Conservation (phyloP, 2,329 filamentous ascomycete species). For the Leptographium radiaticola region DNA sequence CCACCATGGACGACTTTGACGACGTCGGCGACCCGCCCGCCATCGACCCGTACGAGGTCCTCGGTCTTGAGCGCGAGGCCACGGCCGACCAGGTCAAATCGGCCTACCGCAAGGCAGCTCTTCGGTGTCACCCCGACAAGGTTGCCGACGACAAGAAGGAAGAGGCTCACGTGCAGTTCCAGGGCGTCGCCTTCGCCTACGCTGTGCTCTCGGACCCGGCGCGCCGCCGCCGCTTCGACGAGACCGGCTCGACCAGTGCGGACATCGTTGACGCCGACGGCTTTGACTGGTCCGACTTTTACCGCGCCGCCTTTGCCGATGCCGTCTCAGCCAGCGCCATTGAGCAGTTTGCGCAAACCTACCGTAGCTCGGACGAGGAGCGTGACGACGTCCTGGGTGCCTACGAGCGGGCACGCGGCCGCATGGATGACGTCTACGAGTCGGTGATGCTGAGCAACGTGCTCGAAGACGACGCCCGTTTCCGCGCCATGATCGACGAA, state of each 20-base stretch:
- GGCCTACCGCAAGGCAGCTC: slow-evolving; percentile 80
- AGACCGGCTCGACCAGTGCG: slow-evolving; percentile 79
- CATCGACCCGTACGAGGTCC: slow-evolving; percentile 68
- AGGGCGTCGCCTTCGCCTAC: slow-evolving; percentile 86
- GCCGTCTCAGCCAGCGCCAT: slow-evolving; percentile 65
- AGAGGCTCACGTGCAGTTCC: slow-evolving; percentile 68
- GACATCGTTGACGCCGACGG: slow-evolving; percentile 62
- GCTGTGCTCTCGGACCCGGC: slow-evolving; percentile 76
- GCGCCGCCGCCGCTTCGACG: slow-evolving; percentile 76
- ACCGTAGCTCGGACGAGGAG: slow-evolving; percentile 82
- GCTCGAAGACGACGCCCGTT: slow-evolving; percentile 72
- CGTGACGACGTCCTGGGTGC: slow-evolving; percentile 61
- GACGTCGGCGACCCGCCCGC: slow-evolving; percentile 46
- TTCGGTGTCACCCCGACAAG: slow-evolving; percentile 75
- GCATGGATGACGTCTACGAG: slow-evolving; percentile 68
- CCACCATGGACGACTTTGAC: slow-evolving; percentile 33
- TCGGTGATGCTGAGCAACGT: slow-evolving; percentile 78
- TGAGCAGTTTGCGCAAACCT: slow-evolving; percentile 59
- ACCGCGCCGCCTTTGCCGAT: slow-evolving; percentile 69
- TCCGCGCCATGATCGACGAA: slow-evolving; percentile 65
- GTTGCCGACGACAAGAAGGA: slow-evolving; percentile 47
- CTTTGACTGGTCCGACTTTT: slow-evolving; percentile 88
- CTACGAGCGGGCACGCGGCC: slow-evolving; percentile 60
- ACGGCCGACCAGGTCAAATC: slow-evolving; percentile 71
- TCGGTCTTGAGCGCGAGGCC: slow-evolving; percentile 57